phyloP scores from a whole-genome alignment of 257 asterid species.

The Nicotiana attenuata region DNA sequence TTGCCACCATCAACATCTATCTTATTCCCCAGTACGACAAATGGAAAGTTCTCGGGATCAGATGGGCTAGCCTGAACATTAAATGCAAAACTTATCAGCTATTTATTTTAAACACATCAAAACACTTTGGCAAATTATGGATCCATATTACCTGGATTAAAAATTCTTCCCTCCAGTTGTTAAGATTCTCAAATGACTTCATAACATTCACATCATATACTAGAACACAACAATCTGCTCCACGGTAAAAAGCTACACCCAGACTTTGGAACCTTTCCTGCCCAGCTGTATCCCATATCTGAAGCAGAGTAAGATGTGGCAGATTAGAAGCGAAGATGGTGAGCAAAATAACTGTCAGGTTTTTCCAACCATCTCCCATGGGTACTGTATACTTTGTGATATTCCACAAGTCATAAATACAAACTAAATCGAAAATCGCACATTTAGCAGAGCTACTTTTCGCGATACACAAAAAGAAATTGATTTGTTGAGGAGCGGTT shows the following conservation, averaged over 20 bases:
- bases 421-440: not conserved
- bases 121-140: not conserved
- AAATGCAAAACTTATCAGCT: not conserved
- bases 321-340: not conserved
- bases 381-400: not conserved
- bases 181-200: conserved; percentile 37
- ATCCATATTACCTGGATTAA: conserved; percentile 24
- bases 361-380: not conserved
- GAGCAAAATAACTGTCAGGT: not conserved
- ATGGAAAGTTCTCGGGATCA: conserved; percentile 50
- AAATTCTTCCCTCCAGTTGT: conserved; percentile 43
- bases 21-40: conserved; percentile 48
- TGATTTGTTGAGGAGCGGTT: not conserved
- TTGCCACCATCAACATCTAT: conserved; percentile 55
- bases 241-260: conserved; percentile 42
- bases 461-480: not conserved
- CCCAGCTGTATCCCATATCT: conserved; percentile 42
- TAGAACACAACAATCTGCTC: conserved; percentile 43
- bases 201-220: conserved; percentile 41
- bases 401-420: not conserved
- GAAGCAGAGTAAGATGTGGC: not conserved
- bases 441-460: not conserved
- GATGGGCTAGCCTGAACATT: conserved; percentile 45
- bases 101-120: not conserved
- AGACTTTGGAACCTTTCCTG: conserved; percentile 44